Evolutionary conservation across 2,329 filamentous ascomycete genomes (phyloP).

Genomic region (Byssochlamys sp.): DNA sequence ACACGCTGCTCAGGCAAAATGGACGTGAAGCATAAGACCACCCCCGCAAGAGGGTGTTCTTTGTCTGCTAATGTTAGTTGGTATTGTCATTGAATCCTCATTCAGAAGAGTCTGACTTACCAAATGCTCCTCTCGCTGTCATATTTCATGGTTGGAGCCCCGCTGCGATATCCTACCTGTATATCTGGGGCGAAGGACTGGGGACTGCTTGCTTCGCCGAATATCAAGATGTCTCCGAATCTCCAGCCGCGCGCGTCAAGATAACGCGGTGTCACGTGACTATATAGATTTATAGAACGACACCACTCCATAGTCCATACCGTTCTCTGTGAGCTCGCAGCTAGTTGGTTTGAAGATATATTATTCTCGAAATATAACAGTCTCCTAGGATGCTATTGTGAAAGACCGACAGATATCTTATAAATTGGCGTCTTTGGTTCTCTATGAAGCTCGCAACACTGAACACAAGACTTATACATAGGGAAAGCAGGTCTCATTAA

Average conservation of each 20-base stretch:
- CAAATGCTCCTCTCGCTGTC: slow-evolving; percentile 25
- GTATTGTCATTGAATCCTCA: slow-evolving; percentile 10
- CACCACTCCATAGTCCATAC: neutral
- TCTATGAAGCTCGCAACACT: too few species aligned
- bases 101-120: slow-evolving; percentile 17
- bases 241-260: slow-evolving; percentile 2
- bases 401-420: too few species aligned
- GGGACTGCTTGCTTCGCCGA: neutral
- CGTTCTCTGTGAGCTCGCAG: neutral
- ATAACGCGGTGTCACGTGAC: slow-evolving; percentile 3
- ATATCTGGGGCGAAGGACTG: neutral
- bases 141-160: slow-evolving; percentile 30
- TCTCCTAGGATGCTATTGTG: neutral
- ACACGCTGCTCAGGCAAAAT: slow-evolving; percentile 71
- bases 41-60: slow-evolving; percentile 56
- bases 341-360: neutral
- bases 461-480: neutral
- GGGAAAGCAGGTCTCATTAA: neutral
- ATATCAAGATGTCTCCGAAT: neutral
- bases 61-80: slow-evolving; percentile 39
- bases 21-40: slow-evolving; percentile 79
- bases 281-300: neutral
- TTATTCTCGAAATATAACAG: neutral
- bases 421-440: too few species aligned
- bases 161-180: neutral